Base-by-base conservation (phyloP, 805 yeast species). In the Cyberlindnera mycetangii region DNA sequence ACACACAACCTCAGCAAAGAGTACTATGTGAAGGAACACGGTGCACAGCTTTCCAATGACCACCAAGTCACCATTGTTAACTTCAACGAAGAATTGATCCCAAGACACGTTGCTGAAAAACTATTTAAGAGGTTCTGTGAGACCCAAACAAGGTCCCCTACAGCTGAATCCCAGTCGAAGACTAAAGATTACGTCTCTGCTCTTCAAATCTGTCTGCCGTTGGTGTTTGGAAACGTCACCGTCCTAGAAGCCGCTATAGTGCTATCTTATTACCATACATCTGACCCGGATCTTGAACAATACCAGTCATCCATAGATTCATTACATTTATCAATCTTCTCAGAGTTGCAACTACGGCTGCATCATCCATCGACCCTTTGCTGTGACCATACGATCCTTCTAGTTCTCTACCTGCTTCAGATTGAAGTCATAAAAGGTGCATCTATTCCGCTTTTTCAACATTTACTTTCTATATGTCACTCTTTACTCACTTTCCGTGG, bases 331-430 rank as follows among this genome's bases (percentile, higher is more conserved):
- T 17, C 32, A 1, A 37, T 45, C 18, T 35, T 41, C 14, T 10
- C 22, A 5, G 49, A 45, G 30, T 18, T 45, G 6, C 45, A 41
- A 15, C 19, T 18, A n/a, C 33, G 49, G n/a, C 28, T 45, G 2
- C 20, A 32, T 3, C 34, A 33, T n/a, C 12, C 42, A 3, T 27
- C 38, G 1, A 15, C 42, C 4, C 32, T 45, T 2, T 45, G 49
- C n/a, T 45, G 49, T 21, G 49, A 45, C n/a, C 49, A 45, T 25
- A 37, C 49, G 11, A n/a, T 45, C 14, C 18, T 45, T 7, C 17
- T 41, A 15, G 19, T 45, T 8, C 19, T 37, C 19, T 45, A 32
- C 27, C 32, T 45, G 9, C 30, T 41, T 7, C 41, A 45, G 18
- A 33, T 45, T 31, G 49, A 45, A 17, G 33, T 37, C 14, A 6